Base-by-base conservation (phyloP, 345 rosid species). In the Hevea brasiliensis region DNA sequence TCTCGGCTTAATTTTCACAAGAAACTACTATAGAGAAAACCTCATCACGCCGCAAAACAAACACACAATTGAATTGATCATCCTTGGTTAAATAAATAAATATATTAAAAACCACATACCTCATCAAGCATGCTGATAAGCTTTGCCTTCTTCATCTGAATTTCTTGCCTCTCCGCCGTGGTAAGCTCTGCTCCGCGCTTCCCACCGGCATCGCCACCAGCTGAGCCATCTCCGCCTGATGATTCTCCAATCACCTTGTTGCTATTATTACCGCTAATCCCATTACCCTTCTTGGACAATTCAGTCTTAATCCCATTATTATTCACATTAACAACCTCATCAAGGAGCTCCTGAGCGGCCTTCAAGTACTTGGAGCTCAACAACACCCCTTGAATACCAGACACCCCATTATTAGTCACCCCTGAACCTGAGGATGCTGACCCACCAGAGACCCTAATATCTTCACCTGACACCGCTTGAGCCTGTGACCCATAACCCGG, bases 101-200 rank as follows among this genome's bases (percentile, higher is more conserved):
- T 35, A 45, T 23, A 9, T n/a, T 41, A 15, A 64, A 6, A 11
- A 40, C 44, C 17, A 58, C 18, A 18, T 85, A 94, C 98, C 97
- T 94, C 97, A 56, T 92, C 97, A 59, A 94, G 91, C 97, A 94
- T 94, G 82, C 56, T 86, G 50, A 87, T 87, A 32, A 94, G 91
- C 81, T 92, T 94, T 7, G 97, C 97, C 83, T 92, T 94, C 85
- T 87, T 94, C 97, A 89, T 92, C 94, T 94, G 98, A 87, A 92
- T 88, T 70, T 92, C 98, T 78, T 94, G 98, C 67, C 97, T 90
- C 85, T 94, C 98, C 1, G 91, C 92, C 29, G 91, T 89, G 53
- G 87, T 76, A 24, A 92, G 84, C 74, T 94, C 97, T 26, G 85
- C 82, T 8, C 69, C 67, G 41, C 87, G 80, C 76, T 86, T 94